Evolutionary conservation across 2,329 filamentous ascomycete genomes (phyloP).

Genomic region (Rhexocercosporidium sp.): DNA sequence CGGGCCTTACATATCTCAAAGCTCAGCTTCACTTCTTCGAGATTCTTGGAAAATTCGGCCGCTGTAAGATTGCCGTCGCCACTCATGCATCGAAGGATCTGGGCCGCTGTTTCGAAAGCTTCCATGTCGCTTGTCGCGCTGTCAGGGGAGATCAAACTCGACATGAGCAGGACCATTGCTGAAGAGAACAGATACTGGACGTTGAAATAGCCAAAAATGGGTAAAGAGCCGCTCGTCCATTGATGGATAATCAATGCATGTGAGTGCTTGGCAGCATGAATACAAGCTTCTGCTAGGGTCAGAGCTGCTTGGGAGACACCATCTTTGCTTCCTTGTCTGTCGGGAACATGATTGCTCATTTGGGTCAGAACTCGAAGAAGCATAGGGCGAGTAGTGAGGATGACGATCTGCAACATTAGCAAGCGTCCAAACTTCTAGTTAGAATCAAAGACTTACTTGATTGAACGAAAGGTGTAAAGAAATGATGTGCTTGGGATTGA

Average conservation of each 20-base stretch:
- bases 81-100: slow-evolving; percentile 47
- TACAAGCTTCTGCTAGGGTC: slow-evolving; percentile 51
- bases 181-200: slow-evolving; percentile 54
- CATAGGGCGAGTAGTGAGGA: slow-evolving; percentile 47
- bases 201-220: slow-evolving; percentile 53
- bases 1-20: not conserved
- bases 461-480: slow-evolving; percentile 44
- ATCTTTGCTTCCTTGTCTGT: slow-evolving; percentile 23
- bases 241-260: slow-evolving; percentile 48
- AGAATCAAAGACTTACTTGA: slow-evolving; percentile 38
- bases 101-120: slow-evolving; percentile 46
- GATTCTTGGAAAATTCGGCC: slow-evolving; percentile 48
- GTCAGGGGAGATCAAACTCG: slow-evolving; percentile 45
- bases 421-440: not conserved
- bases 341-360: slow-evolving; percentile 38
- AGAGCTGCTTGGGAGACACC: slow-evolving; percentile 35
- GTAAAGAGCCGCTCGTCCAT: slow-evolving; percentile 54
- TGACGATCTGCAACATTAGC: slow-evolving; percentile 43
- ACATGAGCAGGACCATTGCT: slow-evolving; percentile 50
- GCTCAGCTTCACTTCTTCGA: slow-evolving; percentile 37
- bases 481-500: slow-evolving; percentile 45
- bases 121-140: slow-evolving; percentile 44
- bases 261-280: slow-evolving; percentile 52
- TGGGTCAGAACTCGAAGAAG: slow-evolving; percentile 47
- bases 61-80: slow-evolving; percentile 49